Evolutionary conservation across 2,329 filamentous ascomycete species (phyloP).

Genomic region (Intubia oerlemansii): DNA sequence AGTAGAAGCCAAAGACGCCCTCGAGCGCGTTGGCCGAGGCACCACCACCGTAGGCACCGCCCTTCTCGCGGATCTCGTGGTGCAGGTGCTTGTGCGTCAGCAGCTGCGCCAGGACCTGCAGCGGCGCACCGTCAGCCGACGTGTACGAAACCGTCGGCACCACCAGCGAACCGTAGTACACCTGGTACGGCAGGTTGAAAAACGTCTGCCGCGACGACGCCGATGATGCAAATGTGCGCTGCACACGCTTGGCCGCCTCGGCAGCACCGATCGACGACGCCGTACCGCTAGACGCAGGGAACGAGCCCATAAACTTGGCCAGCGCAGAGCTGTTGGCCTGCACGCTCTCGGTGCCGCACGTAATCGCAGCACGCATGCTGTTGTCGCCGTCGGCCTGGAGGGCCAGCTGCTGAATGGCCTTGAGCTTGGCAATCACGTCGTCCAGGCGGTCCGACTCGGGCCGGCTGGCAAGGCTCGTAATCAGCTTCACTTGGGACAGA

Average conservation of each 20-base stretch:
- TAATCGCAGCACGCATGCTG: constrained; percentile 57
- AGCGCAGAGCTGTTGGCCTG: constrained; percentile 49
- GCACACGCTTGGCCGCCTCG: constrained; percentile 2
- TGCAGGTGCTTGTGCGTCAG: constrained; percentile 93
- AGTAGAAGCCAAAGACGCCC: constrained; percentile 85
- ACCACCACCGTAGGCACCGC: constrained; percentile 84
- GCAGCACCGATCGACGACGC: background rate
- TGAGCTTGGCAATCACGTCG: constrained; percentile 64
- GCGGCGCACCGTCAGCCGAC: constrained; percentile 49
- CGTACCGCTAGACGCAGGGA: constrained; percentile 21
- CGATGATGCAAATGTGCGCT: constrained; percentile 1
- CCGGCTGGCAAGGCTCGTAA: constrained; percentile 56
- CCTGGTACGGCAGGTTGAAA: constrained; percentile 89
- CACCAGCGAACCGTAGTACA: constrained; percentile 77
- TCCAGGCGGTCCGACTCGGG: constrained; percentile 43
- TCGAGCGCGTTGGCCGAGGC: constrained; percentile 63
- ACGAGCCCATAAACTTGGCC: constrained; percentile 42
- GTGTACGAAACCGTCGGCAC: constrained; percentile 71
- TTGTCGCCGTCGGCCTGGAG: constrained; percentile 22
- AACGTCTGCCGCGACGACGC: constrained; percentile 39
- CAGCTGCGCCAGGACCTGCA: constrained; percentile 77
- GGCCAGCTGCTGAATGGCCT: constrained; percentile 62
- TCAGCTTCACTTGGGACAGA: constrained; percentile 73
- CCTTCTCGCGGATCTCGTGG: constrained; percentile 94
- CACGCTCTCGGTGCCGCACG: constrained; percentile 59